Evolutionary conservation across 768 basidiomycete genomes (phyloP).

Genomic region (Ramaria sp.): DNA sequence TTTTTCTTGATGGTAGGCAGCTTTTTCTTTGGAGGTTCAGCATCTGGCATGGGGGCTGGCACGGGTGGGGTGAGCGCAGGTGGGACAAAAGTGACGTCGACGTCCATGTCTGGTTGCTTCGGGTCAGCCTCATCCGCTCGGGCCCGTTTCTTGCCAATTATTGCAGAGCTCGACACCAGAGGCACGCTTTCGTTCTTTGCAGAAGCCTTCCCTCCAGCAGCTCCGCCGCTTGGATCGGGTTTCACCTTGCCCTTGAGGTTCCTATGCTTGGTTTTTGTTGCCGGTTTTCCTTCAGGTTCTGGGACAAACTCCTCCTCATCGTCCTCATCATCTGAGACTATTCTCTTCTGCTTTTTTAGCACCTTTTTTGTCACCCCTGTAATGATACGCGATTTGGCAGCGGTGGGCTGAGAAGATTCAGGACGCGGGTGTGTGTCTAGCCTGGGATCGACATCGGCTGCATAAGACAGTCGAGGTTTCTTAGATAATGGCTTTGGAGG

Average conservation of each 20-base stretch:
- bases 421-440: neutral
- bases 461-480: neutral
- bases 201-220: conserved; percentile 23
- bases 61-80: neutral
- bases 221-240: conserved; percentile 15
- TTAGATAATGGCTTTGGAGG: neutral
- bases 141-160: conserved; percentile 1
- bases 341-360: neutral
- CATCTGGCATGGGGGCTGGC: neutral
- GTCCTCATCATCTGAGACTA: conserved; percentile 1
- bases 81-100: neutral
- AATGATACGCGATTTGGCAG: neutral
- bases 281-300: conserved; percentile 1
- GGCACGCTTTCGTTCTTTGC: conserved; percentile 33
- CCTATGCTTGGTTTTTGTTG: conserved; percentile 9
- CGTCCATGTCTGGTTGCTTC: neutral
- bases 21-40: conserved; percentile 2
- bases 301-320: conserved; percentile 8
- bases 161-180: neutral
- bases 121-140: neutral
- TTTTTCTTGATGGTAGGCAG: conserved; percentile 8
- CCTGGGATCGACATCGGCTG: neutral
- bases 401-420: neutral
- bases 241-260: conserved; percentile 19
- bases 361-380: neutral